Evolutionary conservation across 2,329 filamentous ascomycete genomes (phyloP).

Genomic region (Cercospora sp.): DNA sequence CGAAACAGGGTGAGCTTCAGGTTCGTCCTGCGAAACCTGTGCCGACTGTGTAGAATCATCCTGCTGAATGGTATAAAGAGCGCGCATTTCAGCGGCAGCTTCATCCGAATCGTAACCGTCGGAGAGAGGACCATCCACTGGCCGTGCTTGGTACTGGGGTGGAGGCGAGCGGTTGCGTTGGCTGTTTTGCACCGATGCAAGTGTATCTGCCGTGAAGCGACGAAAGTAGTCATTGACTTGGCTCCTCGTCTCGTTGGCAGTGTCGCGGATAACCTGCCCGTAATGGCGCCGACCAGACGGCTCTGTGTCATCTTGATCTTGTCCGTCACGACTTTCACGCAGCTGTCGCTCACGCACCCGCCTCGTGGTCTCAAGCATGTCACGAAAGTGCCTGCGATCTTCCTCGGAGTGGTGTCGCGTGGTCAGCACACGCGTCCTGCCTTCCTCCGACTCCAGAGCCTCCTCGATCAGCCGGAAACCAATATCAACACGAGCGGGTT

Average conservation of each 20-base stretch:
- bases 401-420: constrained; percentile 20
- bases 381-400: constrained; percentile 9
- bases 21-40: constrained; percentile 29
- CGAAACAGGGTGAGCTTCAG: constrained; percentile 31
- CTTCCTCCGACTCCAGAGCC: constrained; percentile 33
- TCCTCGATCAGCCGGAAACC: constrained; percentile 38
- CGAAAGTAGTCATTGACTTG: constrained; percentile 32
- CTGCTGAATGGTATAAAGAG: constrained; percentile 16
- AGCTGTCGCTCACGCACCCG: constrained; percentile 1
- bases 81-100: constrained; percentile 1
- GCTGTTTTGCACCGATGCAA: not conserved
- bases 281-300: constrained; percentile 25
- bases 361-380: constrained; percentile 15
- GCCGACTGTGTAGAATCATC: constrained; percentile 16
- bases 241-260: constrained; percentile 20
- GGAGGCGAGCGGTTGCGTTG: constrained; percentile 26
- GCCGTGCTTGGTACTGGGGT: constrained; percentile 27
- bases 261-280: constrained; percentile 19
- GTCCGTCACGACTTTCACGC: not conserved
- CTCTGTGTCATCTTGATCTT: not conserved
- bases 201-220: constrained; percentile 24
- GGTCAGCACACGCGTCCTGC: constrained; percentile 30
- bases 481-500: constrained; percentile 32
- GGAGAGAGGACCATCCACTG: constrained; percentile 6
- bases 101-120: constrained; percentile 6